Evolutionary conservation across 2,329 filamentous ascomycete genomes (phyloP), one percentile per base, ranked within the genome.

Genomic region (Malbranchea cinnamomea): DNA sequence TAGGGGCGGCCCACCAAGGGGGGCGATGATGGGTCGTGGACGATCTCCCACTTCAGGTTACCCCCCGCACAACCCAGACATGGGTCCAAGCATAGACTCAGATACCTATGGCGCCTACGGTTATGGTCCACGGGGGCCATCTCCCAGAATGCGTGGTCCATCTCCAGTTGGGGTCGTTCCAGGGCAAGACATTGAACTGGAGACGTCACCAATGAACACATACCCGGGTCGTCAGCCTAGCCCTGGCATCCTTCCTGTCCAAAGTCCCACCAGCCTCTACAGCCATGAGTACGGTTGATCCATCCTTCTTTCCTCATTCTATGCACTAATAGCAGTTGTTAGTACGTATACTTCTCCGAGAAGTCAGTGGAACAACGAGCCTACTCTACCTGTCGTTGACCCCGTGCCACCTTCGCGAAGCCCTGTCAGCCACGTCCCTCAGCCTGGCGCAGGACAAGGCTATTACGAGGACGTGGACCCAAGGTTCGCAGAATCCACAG

Each of bases 401-500:
- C 19, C 17, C 8, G 26, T 30, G 8, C 20, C 23, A 12, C 23
- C 21, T 37, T 41, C 33, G 33, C 25, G 24, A 5, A 35, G 30
- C 20, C 37, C 35, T 2, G 24, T 28, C 6, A 29, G 14, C 3
- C 20, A 54, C 45, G 34, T 46, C 23, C 30, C 36, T 45, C 27
- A 34, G 35, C 48, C 37, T 34, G 15, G 21, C 16, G 16, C 24
- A 46, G 42, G 33, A 35, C 18, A 39, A 38, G 25, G 41, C 38
- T 95, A 95, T 56, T 92, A 91, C 48, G 89, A 95, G 63, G 87
- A 95, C 50, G 73, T 93, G 8, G 84, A 93, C 41, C 84, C 87
- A 25, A 79, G 75, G 33, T 95, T 94, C 47, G 78, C 74, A 19
- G 32, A 30, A 17, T 31, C 36, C 4, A 20, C 29, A 6, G 30